Conservation (phyloP, 148 eudicot species). For the Rhododendron mucronatum region DNA sequence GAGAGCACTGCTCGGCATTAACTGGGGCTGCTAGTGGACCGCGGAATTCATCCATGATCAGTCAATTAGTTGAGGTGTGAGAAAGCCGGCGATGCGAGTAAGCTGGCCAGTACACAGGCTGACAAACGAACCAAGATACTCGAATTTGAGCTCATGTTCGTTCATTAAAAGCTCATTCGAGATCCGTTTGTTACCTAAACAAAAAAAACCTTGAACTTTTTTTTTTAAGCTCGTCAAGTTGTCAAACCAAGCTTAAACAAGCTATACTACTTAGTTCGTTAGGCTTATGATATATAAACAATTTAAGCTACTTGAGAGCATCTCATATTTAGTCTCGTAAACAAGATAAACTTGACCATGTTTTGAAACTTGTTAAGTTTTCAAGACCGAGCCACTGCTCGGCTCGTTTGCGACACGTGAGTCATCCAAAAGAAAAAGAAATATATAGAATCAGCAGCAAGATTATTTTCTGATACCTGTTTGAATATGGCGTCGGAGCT, state of each 20-base stretch:
- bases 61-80: not conserved
- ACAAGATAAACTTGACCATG: not conserved
- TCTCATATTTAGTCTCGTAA: not conserved
- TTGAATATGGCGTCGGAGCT: slow-evolving; percentile 91
- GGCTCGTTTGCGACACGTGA: not conserved
- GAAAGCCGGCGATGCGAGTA: not conserved
- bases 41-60: not conserved
- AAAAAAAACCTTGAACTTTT: not conserved
- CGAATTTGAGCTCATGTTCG: not conserved
- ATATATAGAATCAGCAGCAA: not conserved
- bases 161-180: not conserved
- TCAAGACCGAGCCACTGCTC: not conserved
- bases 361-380: not conserved
- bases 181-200: not conserved
- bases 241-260: not conserved
- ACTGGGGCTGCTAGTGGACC: not conserved
- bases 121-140: not conserved
- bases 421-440: not conserved
- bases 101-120: not conserved
- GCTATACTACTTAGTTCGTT: not conserved
- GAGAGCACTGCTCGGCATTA: not conserved
- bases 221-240: not conserved
- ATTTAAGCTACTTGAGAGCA: not conserved
- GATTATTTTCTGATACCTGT: slow-evolving; percentile 40
- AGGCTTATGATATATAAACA: not conserved